Base-by-base conservation (phyloP, 495 filamentous ascomycete species). In the Penicillium robsamsonii region DNA sequence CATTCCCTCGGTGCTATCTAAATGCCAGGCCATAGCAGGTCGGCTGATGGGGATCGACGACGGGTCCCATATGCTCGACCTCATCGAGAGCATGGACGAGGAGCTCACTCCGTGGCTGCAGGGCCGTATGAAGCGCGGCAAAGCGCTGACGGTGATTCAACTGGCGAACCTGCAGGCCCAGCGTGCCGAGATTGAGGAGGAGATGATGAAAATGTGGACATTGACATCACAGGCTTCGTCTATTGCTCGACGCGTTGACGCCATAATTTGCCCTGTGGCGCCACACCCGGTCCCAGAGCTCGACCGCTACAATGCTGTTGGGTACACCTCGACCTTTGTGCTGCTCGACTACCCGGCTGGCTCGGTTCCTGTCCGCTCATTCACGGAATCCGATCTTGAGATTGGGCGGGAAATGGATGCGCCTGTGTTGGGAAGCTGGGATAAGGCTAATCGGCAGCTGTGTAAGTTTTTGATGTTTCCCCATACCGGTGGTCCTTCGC, bases 321-420 rank as follows among this genome's bases (percentile, higher is more conserved):
- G 82, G 25, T 88, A 87, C 61, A 87, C 85, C 0, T 79, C 75
- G 15, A 75, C 70, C 10, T 87, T 83, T 51, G 83, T 85, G 7
- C 58, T 87, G 52, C 62, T 89, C 13, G 84, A 89, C 61, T 85
- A 79, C 51, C 80, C 84, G 1, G 80, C 84, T n/a, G 86, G 79
- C 0, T 67, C 71, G 1, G 56, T 87, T 0, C 85, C 84, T 0
- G 76, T 87, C 7, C 65, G 84, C 5, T 56, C 63, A 2, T 75
- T 87, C 52, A 47, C 15, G 0, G 69, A 76, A 52, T 64, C 60
- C 0, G 86, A 89, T 66, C 62, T 84, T 46, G 60, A 81, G 15
- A 57, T 76, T 46, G 58, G 76, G 4, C 71, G 59, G 24, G 76
- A 82, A 53, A 68, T 85, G 59, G 54, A 61, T 0, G 60, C 44